Base-by-base conservation (phyloP, 2,329 filamentous ascomycete genomes). In the Colletotrichum destructivum region DNA sequence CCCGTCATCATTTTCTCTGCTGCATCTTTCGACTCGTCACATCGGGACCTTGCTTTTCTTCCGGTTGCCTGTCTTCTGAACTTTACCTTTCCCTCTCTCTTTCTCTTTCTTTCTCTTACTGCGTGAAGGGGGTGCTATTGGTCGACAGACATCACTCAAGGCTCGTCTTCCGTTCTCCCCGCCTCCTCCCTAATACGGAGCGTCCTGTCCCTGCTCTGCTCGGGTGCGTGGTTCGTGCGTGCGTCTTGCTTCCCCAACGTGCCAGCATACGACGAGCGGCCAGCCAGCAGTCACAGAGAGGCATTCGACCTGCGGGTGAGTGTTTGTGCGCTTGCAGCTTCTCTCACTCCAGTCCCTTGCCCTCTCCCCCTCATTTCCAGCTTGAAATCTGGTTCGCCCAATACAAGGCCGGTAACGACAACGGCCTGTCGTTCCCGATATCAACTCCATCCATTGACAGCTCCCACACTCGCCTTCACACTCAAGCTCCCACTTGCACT, bases 21-120 rank as follows among this genome's bases (percentile, higher is more conserved):
- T 35, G 11, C 35, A 35, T 26, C 40, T 59, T 52, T 71, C 69
- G 69, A 71, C 69, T 46, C 9, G 64, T 71, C 69, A 69, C 69
- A 69, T 71, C n/a, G 55, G 40, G 60, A 59, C 69, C 57, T 71
- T 71, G 69, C 65, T 71, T 35, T 35, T 71, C 69, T 71, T 71
- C 15, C 38, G 47, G 21, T 59, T 60, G 64, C 59, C 46, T 63
- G 56, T 65, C 56, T 63, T 40, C 38, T 18, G 18, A 35, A 46
- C 55, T 44, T 44, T 68, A 26, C 52, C 31, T 51, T 26, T 62
- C 51, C 31, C 31, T 35, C 31, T 35, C 31, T 35, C 31, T 35
- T 35, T 9, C 31, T 9, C 31, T 35, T 35, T 35, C 31, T 35
- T 9, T 9, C 31, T 35, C 31, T 35, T 9, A 35, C 31, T 62